These are phyloP conservation scores for Teunomyces atbi DNA, from an alignment of 805 yeast species.

Conservation along the genomic window DNA sequence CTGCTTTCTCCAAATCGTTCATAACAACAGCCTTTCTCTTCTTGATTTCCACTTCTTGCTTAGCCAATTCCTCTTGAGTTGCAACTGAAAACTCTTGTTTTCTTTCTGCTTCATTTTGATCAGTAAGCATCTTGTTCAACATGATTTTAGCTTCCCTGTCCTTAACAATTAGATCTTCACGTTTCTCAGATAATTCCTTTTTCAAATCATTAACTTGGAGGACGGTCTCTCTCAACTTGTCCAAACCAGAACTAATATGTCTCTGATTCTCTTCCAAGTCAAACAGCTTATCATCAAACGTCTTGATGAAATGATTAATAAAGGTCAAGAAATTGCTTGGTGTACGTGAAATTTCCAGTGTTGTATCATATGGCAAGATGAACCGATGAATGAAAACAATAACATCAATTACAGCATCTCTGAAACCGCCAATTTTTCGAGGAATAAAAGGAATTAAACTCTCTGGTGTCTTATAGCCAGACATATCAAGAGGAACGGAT, in stretches of 20 bases:
- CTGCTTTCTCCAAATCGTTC: constrained; percentile 68
- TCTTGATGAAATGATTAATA: constrained; percentile 40
- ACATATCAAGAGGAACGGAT: constrained; percentile 52
- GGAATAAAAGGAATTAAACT: constrained; percentile 12
- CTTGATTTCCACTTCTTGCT: constrained; percentile 62
- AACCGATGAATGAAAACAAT: constrained; percentile 46
- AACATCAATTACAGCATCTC: constrained; percentile 48
- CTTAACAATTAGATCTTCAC: constrained; percentile 48
- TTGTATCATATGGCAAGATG: constrained; percentile 10
- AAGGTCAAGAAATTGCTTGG: constrained; percentile 62
- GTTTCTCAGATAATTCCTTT: constrained; percentile 52
- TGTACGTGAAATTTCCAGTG: constrained; percentile 17
- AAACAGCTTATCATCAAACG: constrained; percentile 43
- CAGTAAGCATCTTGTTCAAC: constrained; percentile 71
- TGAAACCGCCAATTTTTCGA: constrained; percentile 18
- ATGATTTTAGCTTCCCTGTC: constrained; percentile 68
- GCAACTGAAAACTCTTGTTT: constrained; percentile 81
- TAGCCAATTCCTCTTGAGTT: constrained; percentile 65
- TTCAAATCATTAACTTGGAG: constrained; percentile 64
- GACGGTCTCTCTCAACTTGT: constrained; percentile 73
- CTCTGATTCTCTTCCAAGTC: constrained; percentile 65
- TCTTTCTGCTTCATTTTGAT: constrained; percentile 90
- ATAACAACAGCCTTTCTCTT: constrained; percentile 54
- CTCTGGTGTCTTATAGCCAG: constrained; percentile 38
- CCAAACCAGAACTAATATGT: constrained; percentile 71